These are phyloP conservation scores for Talaromyces nanjingensis DNA, from an alignment of 495 filamentous ascomycete species.

Conservation along the genomic window DNA sequence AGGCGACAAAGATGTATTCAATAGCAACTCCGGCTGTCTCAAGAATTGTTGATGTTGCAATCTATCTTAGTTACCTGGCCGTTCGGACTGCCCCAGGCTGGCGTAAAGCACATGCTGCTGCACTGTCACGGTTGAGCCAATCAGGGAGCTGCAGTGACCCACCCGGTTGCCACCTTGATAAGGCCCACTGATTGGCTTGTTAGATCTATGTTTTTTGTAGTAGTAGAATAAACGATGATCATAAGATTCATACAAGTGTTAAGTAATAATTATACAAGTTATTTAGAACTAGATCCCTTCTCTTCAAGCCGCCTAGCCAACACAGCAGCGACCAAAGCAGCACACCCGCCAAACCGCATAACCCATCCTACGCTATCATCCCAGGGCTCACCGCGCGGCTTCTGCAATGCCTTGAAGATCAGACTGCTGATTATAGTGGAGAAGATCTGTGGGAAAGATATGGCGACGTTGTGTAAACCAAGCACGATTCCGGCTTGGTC, in stretches of 20 bases:
- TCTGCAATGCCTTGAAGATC: slow-evolving; percentile 76
- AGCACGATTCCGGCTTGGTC: slow-evolving; percentile 86
- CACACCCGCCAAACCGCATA: slow-evolving; percentile 69
- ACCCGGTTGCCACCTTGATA: neutral
- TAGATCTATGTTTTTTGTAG: too few relatives aligned
- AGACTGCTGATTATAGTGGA: slow-evolving; percentile 73
- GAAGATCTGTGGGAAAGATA: slow-evolving; percentile 81
- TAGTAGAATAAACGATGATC: too few relatives aligned
- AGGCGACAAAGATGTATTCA: neutral
- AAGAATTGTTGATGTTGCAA: neutral
- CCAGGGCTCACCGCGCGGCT: slow-evolving; percentile 70
- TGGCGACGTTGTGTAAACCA: slow-evolving; percentile 86
- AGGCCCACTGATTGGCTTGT: neutral
- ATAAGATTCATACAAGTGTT: too few relatives aligned
- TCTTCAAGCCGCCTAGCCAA: slow-evolving; percentile 44
- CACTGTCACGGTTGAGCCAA: neutral
- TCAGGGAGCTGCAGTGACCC: neutral
- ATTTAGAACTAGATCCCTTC: slow-evolving; percentile 12
- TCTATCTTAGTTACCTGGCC: neutral
- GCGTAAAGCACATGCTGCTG: neutral
- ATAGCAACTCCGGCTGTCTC: neutral
- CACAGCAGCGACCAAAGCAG: slow-evolving; percentile 69
- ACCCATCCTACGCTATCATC: slow-evolving; percentile 85
- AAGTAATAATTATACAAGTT: too few relatives aligned
- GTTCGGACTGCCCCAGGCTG: neutral